A percentile compares a stretch with the other conserved stretches of the same genome.
Evolutionary conservation across 1,284 basidiomycete species (phyloP).

Genomic region (Porogramme epimiltina): DNA sequence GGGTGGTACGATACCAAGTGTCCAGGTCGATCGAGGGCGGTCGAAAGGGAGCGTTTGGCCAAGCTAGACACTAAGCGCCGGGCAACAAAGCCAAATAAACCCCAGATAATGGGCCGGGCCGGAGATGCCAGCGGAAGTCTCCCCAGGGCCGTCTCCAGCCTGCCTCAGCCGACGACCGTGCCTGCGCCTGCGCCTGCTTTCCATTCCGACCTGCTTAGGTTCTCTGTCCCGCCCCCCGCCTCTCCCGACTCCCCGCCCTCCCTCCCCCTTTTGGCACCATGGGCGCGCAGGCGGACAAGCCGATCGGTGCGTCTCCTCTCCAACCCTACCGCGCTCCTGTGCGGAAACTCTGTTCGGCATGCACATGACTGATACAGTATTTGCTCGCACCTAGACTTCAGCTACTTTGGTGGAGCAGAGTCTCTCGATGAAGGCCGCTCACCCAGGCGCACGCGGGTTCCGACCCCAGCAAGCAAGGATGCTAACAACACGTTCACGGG

Average conservation of each 20-base stretch:
- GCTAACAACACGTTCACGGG: slow-evolving; percentile 45
- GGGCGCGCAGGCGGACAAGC: slow-evolving; percentile 4
- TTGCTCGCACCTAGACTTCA: slow-evolving; percentile 53
- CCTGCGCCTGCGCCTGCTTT: too few species aligned
- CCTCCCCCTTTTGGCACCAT: slow-evolving; percentile 1
- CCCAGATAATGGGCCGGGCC: too few species aligned
- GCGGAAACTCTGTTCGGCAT: not conserved
- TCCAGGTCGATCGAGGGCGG: too few species aligned
- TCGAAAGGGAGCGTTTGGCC: too few species aligned
- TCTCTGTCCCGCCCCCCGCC: not conserved
- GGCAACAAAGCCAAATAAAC: too few species aligned
- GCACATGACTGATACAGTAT: not conserved
- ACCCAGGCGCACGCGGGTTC: slow-evolving; percentile 58
- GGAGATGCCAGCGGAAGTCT: too few species aligned
- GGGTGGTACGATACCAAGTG: too few species aligned
- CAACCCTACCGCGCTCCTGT: not conserved
- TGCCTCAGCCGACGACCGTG: too few species aligned
- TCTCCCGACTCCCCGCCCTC: not conserved
- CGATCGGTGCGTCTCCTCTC: slow-evolving; percentile 9
- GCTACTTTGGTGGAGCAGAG: slow-evolving; percentile 80
- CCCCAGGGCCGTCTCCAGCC: too few species aligned
- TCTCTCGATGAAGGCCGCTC: slow-evolving; percentile 62
- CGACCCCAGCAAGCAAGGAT: slow-evolving; percentile 39
- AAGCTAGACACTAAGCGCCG: too few species aligned
- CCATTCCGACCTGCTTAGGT: too few species aligned